phyloP scores from a whole-genome alignment of 495 filamentous ascomycete species.

The Penicillium simplicissimum region DNA sequence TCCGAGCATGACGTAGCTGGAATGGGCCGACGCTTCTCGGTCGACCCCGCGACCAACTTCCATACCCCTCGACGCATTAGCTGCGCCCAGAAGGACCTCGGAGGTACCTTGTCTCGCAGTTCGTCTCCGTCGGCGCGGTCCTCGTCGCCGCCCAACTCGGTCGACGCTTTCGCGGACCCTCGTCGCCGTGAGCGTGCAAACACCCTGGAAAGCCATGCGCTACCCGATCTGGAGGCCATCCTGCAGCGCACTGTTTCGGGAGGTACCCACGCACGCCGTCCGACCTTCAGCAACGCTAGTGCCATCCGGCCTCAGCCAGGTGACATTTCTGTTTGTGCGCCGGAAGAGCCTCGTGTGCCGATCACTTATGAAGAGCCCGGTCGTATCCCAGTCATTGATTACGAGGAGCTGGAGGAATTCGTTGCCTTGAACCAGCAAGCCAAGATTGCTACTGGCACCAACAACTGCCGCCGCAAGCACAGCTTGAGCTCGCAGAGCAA shows the following conservation, averaged over 20 bases:
- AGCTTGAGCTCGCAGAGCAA: constrained; percentile 54
- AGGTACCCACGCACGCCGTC: constrained; percentile 60
- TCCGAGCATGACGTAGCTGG: constrained; percentile 44
- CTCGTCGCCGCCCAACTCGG: constrained; percentile 89
- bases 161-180: constrained; percentile 90
- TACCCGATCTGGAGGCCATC: constrained; percentile 58
- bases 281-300: constrained; percentile 63
- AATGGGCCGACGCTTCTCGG: constrained; percentile 41
- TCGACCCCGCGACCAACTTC: constrained; percentile 39
- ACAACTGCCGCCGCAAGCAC: constrained; percentile 43
- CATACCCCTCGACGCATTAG: constrained; percentile 42
- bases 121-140: constrained; percentile 67
- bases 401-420: constrained; percentile 84
- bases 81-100: constrained; percentile 46
- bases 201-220: constrained; percentile 59
- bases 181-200: constrained; percentile 66
- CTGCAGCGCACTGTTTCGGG: constrained; percentile 73
- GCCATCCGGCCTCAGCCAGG: constrained; percentile 47
- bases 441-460: constrained; percentile 28
- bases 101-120: constrained; percentile 44
- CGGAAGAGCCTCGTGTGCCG: constrained; percentile 90
- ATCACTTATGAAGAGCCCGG: constrained; percentile 48
- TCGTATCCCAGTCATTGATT: constrained; percentile 71
- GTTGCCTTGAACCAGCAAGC: constrained; percentile 61
- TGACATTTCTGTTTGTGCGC: constrained; percentile 46